phyloP scores from a whole-genome alignment of 1,284 basidiomycete genomes.

The Cystobasidium slooffiae region DNA sequence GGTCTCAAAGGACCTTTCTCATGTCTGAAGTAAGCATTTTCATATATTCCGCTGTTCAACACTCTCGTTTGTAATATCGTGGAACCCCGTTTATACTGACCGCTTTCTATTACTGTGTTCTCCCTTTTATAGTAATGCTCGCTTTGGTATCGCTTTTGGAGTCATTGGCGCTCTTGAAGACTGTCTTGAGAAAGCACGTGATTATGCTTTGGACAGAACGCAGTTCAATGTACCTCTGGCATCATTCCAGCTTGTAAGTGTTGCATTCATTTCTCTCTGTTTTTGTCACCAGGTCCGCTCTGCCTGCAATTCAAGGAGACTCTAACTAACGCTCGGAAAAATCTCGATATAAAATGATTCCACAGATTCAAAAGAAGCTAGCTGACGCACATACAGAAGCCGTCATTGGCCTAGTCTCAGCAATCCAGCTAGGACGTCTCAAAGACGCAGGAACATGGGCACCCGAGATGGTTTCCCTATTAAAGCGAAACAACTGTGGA shows the following conservation, averaged over 20 bases:
- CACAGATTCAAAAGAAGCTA: constrained; percentile 85
- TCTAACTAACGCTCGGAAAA: not conserved
- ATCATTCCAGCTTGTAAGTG: constrained; percentile 71
- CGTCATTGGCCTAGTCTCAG: constrained; percentile 61
- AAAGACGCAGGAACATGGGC: constrained; percentile 77
- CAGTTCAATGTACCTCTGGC: constrained; percentile 90
- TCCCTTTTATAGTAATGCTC: constrained; percentile 65
- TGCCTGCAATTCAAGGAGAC: not conserved
- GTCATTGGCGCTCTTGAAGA: constrained; percentile 95
- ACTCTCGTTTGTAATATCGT: not conserved
- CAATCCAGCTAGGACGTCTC: constrained; percentile 76
- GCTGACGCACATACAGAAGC: constrained; percentile 88
- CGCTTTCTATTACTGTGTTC: not conserved
- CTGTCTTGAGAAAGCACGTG: constrained; percentile 75
- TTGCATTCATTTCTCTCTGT: too few relatives aligned
- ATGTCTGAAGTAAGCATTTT: constrained; percentile 68
- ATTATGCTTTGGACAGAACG: constrained; percentile 80
- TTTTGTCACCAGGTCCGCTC: not conserved
- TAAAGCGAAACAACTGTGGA: constrained; percentile 95
- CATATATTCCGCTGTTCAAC: not conserved
- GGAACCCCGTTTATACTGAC: not conserved
- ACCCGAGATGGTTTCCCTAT: constrained; percentile 89
- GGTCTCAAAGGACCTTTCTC: constrained; percentile 85
- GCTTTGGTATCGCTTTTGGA: constrained; percentile 88
- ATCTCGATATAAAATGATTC: not conserved